Evolutionary conservation across 768 basidiomycete species (phyloP), one percentile per base, ranked within the genome.

Genomic region (Amanita thiersii): DNA sequence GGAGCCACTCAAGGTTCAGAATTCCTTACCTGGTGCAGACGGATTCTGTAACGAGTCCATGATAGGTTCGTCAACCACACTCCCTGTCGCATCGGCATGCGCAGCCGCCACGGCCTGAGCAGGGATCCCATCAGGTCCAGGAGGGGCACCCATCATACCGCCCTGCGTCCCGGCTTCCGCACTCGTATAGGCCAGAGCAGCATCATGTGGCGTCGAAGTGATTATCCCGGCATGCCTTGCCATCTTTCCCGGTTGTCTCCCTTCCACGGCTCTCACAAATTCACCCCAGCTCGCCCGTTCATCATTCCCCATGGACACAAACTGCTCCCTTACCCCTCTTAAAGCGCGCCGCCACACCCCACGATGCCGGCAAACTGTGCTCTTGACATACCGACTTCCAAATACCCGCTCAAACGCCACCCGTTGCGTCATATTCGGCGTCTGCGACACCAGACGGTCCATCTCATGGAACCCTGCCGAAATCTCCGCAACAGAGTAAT

Each of bases 281-380:
- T 80, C 79, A 10, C 75, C 77, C 80, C 80, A 83, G 47, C 75
- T 70, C 5, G 77, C 80, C 1, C 72, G 58, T 53, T 81, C 79
- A 47, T 72, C 70, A 26, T 45, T 56, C 40, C 53, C 78, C 77
- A 73, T 73, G 18, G 61, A 57, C 56, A 77, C 75, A 47, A 74
- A 83, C 54, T 70, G 57, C 36, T 64, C 65, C 18, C 72, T 62
- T 40, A 80, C 49, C 5, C 52, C 56, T 33, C 58, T 56, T 21
- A 68, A 68, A 2, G 81, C 79, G 47, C 73, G 71, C 43, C 73
- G 65, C 72, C 81, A 83, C 31, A 81, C 72, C 0, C 75, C 76
- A n/a, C 79, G 69, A 50, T 82, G 81, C 9, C 81, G 71, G 54
- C 81, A 81, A 11, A 84, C 77, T 0, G 81, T 84, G 52, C 76